Percentiles rank a stretch among this genome's conserved stretches.
These are phyloP conservation scores for Mortierella sp. DNA, from an alignment of 371 early-diverging fungal genomes.

Conservation along the genomic window DNA sequence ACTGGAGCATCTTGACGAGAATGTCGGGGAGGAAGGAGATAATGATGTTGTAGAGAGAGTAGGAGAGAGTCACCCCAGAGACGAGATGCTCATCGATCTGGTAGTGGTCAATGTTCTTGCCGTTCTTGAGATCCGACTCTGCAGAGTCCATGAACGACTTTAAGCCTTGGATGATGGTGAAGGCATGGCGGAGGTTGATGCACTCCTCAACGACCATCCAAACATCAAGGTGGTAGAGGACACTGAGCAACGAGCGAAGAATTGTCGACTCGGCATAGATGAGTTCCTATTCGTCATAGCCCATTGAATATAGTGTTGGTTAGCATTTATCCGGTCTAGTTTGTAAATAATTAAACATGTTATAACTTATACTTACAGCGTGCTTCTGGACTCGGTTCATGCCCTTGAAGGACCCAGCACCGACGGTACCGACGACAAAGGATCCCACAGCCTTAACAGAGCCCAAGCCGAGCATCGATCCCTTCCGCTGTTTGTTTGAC, in stretches of 20 bases:
- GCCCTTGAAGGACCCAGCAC: slow-evolving; percentile 52
- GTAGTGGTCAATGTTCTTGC: slow-evolving; percentile 52
- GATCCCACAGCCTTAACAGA: slow-evolving; percentile 54
- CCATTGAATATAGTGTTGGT: not conserved
- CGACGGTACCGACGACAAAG: slow-evolving; percentile 52
- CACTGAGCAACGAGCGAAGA: slow-evolving; percentile 48
- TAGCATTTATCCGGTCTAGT: slow-evolving; percentile 1
- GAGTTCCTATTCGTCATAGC: slow-evolving; percentile 33
- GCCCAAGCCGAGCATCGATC: slow-evolving; percentile 47
- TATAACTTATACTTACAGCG: slow-evolving; percentile 38
- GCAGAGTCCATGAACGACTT: slow-evolving; percentile 56
- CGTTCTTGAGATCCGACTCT: slow-evolving; percentile 48
- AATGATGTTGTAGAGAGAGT: slow-evolving; percentile 57
- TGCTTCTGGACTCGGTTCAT: slow-evolving; percentile 59
- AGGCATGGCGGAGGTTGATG: slow-evolving; percentile 57
- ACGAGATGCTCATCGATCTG: slow-evolving; percentile 56
- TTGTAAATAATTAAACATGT: not conserved
- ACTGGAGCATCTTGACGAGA: slow-evolving; percentile 56
- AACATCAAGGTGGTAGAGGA: slow-evolving; percentile 48
- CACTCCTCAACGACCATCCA: slow-evolving; percentile 58
- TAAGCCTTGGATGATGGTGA: slow-evolving; percentile 56
- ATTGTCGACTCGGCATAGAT: slow-evolving; percentile 54
- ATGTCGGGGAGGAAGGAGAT: slow-evolving; percentile 52
- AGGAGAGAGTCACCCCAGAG: slow-evolving; percentile 53
- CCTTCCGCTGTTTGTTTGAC: slow-evolving; percentile 51